These are phyloP conservation scores for Solanum neorickii DNA, from an alignment of 257 asterid genomes.

Conservation along the genomic window DNA sequence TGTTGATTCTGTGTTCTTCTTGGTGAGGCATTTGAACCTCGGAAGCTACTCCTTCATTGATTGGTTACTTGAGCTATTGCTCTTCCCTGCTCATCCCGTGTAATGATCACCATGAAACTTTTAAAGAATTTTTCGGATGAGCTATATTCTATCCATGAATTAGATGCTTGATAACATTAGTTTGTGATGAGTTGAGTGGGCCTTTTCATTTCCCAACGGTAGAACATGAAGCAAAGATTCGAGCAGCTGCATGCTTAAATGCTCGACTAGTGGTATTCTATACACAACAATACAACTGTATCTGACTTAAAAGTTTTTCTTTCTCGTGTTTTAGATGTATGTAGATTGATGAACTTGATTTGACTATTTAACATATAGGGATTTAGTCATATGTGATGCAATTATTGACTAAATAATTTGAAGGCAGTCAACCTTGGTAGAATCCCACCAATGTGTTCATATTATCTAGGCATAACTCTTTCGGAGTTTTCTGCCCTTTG, in stretches of 20 bases:
- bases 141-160: not conserved
- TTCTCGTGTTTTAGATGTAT: not conserved
- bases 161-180: not conserved
- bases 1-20: not conserved
- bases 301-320: not conserved
- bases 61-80: not conserved
- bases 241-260: not conserved
- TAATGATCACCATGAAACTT: not conserved
- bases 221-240: not conserved
- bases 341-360: not conserved
- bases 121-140: not conserved
- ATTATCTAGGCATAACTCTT: not conserved
- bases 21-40: not conserved
- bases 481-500: not conserved
- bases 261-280: not conserved
- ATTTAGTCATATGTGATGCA: not conserved
- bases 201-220: not conserved
- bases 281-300: not conserved
- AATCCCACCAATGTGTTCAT: not conserved
- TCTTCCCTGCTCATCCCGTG: not conserved
- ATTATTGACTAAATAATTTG: not conserved
- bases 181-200: not conserved
- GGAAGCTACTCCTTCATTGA: not conserved
- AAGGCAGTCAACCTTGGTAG: not conserved
- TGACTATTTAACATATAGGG: not conserved